Evolutionary conservation across 179 eudicot species (phyloP), one percentile per base, ranked within the genome.

Genomic region (Beta corolliflora): DNA sequence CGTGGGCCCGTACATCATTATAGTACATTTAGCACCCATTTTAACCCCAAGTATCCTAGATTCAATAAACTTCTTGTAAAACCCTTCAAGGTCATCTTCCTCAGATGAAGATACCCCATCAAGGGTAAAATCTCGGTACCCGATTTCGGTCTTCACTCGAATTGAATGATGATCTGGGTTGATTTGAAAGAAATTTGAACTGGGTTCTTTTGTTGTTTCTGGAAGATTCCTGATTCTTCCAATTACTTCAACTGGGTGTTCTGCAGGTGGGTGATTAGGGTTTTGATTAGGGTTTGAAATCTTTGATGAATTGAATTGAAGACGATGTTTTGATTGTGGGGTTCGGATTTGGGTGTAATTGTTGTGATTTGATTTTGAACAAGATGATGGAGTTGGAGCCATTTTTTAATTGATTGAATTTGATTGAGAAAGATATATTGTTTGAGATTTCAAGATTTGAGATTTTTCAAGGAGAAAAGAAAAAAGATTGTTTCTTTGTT

Each of bases 211-310:
- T 23, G 83, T 61, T 3, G 71, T 73, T 29, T 91, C 92, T 0
- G 96, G 90, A 76, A 86, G 73, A 73, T 96, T 94, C 6, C 99
- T 61, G 13, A 96, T 87, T 63, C 98, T 79, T 29, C 98, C 98
- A 1, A 96, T 87, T 1, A 96, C 98, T 79, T 96, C 98, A 52
- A 96, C 94, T 0, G 99, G 99, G 86, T 95, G 99, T 46, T 96
- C 99, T 4, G 88, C 78, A 5, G 89, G 78, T 55, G 48, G 81
- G 29, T 25, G 29, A 25, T 25, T 25, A 25, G 29, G 29, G 58
- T 63, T 6, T 29, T 14, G 36, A 41, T 75, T 84, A 7, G 89
- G 84, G 71, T 80, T 76, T 46, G 83, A 16, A 41, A 78, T 75
- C 54, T 74, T 88, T 55, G 83, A 67, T 0, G 86, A 80, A 77